These are phyloP conservation scores for Eucalyptus paniculata DNA, from an alignment of 345 rosid genomes.

Conservation along the genomic window DNA sequence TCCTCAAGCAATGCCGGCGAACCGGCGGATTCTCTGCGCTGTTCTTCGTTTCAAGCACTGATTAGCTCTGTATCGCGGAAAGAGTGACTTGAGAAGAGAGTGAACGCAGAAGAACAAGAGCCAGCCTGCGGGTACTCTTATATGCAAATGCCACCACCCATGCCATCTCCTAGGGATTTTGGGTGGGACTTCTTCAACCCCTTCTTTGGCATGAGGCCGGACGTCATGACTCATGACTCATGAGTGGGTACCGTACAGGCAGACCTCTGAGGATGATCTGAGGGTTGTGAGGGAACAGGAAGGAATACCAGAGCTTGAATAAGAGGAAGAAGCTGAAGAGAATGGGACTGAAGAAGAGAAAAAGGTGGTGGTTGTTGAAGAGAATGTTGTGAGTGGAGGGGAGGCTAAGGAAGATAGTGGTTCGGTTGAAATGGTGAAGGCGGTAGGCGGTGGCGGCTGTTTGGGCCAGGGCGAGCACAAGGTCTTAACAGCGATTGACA, in stretches of 20 bases:
- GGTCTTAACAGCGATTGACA: constrained; percentile 27
- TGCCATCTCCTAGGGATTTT: too few species aligned
- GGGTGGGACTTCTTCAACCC: too few species aligned
- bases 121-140: too few species aligned
- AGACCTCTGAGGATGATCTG: constrained; percentile 36
- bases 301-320: constrained; percentile 72
- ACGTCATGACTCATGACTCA: too few species aligned
- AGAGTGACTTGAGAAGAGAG: too few species aligned
- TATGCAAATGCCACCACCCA: too few species aligned
- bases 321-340: constrained; percentile 16
- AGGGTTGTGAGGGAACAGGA: constrained; percentile 53
- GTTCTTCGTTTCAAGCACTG: too few species aligned
- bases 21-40: too few species aligned
- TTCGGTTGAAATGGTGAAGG: constrained; percentile 10
- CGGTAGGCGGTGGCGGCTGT: constrained; percentile 3
- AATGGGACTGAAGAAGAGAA: background rate
- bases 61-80: too few species aligned
- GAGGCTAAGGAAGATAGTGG: constrained; percentile 1
- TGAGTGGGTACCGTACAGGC: background rate
- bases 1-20: too few species aligned
- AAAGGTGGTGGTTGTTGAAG: constrained; percentile 11
- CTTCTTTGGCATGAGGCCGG: too few species aligned
- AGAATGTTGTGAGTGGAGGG: background rate
- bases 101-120: too few species aligned
- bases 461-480: constrained; percentile 20